Conservation (phyloP, 2,329 filamentous ascomycete species). For the Colletotrichum gigasporum region DNA sequence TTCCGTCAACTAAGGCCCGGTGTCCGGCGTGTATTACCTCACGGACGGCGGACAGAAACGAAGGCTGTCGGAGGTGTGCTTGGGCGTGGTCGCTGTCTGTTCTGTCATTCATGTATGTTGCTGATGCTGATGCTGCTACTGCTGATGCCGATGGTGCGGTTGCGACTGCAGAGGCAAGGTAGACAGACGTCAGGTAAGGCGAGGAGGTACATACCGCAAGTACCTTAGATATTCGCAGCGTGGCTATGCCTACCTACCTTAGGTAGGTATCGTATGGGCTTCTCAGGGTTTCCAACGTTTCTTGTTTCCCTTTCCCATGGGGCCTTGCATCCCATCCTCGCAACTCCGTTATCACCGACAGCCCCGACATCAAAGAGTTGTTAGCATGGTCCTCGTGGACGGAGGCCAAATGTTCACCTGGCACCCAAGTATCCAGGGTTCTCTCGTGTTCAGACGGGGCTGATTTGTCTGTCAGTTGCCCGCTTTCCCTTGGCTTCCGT, state of each 20-base stretch:
- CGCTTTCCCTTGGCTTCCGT: background rate
- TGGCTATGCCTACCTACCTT: no score
- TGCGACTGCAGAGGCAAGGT: background rate
- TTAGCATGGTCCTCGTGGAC: no score
- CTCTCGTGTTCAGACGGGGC: background rate
- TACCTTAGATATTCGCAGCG: no score
- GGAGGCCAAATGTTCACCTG: background rate
- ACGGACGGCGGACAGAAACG: constrained; percentile 12
- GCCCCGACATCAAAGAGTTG: no score
- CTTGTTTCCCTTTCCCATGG: background rate
- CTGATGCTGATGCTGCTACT: background rate
- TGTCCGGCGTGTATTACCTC: no score
- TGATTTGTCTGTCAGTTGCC: background rate
- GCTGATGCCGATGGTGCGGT: background rate
- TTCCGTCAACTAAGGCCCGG: no score
- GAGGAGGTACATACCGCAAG: no score
- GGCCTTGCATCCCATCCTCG: no score
- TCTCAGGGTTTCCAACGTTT: background rate
- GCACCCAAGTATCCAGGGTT: background rate
- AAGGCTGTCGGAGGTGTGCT: constrained; percentile 5
- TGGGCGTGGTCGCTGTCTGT: background rate
- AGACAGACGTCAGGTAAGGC: background rate
- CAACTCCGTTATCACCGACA: no score
- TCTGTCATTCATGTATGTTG: no score
- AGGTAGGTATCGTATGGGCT: no score